Evolutionary conservation across 73 alveolate species (phyloP).

Genomic region (Uronychia setigera): DNA sequence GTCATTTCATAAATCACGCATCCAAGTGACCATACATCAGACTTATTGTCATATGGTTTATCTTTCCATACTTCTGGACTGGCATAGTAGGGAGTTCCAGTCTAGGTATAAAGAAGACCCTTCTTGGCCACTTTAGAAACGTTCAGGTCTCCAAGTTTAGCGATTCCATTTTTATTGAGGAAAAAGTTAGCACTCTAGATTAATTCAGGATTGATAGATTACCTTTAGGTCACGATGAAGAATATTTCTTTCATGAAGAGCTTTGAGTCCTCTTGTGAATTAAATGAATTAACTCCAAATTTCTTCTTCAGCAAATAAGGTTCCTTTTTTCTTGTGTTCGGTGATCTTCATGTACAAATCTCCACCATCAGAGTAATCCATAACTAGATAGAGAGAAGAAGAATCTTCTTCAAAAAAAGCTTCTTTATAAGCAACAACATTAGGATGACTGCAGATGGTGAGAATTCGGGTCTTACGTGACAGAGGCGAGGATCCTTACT

Average conservation of each 20-base stretch:
- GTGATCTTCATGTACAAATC: constrained; percentile 45
- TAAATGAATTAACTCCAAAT: constrained; percentile 44
- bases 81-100: constrained; percentile 75
- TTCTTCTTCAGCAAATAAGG: constrained; percentile 39
- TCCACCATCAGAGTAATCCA: constrained; percentile 70
- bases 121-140: constrained; percentile 65
- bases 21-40: constrained; percentile 97
- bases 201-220: not conserved
- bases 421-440: constrained; percentile 86
- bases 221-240: constrained; percentile 62
- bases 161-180: constrained; percentile 42
- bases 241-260: constrained; percentile 41
- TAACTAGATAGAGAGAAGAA: constrained; percentile 41
- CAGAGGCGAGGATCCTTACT: constrained; percentile 23
- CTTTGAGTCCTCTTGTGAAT: constrained; percentile 32
- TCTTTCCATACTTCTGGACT: constrained; percentile 97
- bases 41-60: constrained; percentile 90
- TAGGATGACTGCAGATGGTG: constrained; percentile 41
- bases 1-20: constrained; percentile 96
- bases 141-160: constrained; percentile 56
- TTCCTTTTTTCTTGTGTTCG: constrained; percentile 23
- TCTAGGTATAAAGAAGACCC: constrained; percentile 52
- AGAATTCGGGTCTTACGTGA: not conserved
- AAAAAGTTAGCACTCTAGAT: constrained; percentile 56
- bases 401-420: constrained; percentile 79